Percentiles rank a stretch among this genome's conserved stretches.
Conservation (phyloP, 1,284 basidiomycete species). For the Ustilago tritici region DNA sequence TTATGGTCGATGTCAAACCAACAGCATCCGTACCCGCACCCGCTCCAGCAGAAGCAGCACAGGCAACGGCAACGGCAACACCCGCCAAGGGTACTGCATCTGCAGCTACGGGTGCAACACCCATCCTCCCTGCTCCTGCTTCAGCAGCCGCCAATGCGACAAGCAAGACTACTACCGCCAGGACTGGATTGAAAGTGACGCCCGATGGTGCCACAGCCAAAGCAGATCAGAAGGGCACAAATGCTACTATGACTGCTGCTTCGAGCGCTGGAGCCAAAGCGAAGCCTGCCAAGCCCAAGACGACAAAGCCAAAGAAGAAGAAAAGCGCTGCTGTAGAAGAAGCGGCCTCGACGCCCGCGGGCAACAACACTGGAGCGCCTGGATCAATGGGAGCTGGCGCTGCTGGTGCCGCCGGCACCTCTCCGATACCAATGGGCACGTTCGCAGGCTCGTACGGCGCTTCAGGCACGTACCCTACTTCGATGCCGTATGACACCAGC, state of each 20-base stretch:
- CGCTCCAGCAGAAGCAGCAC: background rate
- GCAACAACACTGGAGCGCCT: background rate
- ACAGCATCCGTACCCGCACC: conserved; percentile 10
- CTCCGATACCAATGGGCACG: conserved; percentile 15
- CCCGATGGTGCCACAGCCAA: conserved; percentile 6
- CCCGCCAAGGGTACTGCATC: conserved; percentile 2
- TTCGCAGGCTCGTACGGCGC: conserved; percentile 8
- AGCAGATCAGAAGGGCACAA: conserved; percentile 14
- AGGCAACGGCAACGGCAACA: conserved; percentile 12
- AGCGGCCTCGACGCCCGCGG: conserved; percentile 1
- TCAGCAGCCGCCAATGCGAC: conserved; percentile 5
- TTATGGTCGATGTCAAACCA: conserved; percentile 44
- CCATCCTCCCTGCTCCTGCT: conserved; percentile 12
- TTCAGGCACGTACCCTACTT: conserved; percentile 7
- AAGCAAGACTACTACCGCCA: background rate
- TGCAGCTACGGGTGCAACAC: background rate
- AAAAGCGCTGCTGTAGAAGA: conserved; percentile 31
- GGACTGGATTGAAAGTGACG: background rate
- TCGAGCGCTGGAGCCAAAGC: conserved; percentile 21
- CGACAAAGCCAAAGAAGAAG: conserved; percentile 48
- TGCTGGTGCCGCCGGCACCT: background rate
- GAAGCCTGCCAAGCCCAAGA: conserved; percentile 44
- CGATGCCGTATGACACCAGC: conserved; percentile 25
- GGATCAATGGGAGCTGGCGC: background rate
- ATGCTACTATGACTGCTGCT: conserved; percentile 10